Evolutionary conservation across 441 rosid species (phyloP).

Genomic region (Arabidopsis hybrid): DNA sequence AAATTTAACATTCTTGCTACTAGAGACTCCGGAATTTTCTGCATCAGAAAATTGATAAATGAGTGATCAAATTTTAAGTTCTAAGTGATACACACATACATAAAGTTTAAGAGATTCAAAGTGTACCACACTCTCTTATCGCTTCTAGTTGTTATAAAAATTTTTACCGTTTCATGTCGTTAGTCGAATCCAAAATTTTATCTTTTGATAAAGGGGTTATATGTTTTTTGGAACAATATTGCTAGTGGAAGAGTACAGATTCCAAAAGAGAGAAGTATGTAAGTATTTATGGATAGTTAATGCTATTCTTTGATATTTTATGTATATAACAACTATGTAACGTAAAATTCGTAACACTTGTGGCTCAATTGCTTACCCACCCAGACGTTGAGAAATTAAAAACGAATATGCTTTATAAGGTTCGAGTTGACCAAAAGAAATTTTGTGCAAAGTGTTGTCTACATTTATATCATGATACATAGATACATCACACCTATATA

Average conservation of each 20-base stretch:
- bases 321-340: background rate
- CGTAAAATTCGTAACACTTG: slow-evolving; percentile 21
- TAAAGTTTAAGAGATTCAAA: background rate
- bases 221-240: background rate
- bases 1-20: slow-evolving; percentile 79
- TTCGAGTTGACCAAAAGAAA: slow-evolving; percentile 24
- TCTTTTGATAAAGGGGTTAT: background rate
- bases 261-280: no score
- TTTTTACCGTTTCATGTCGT: background rate
- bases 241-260: background rate
- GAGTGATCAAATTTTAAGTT: background rate
- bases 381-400: slow-evolving; percentile 11
- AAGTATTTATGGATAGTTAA: slow-evolving; percentile 1
- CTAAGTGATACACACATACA: background rate
- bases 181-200: background rate
- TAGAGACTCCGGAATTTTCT: slow-evolving; percentile 84
- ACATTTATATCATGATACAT: background rate
- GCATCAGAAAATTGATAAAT: slow-evolving; percentile 12
- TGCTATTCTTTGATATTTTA: background rate
- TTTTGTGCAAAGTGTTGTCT: background rate
- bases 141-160: background rate
- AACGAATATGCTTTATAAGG: slow-evolving; percentile 27
- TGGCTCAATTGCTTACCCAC: slow-evolving; percentile 22
- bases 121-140: background rate
- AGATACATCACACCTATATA: background rate